Base-by-base conservation (phyloP, 2,329 filamentous ascomycete species). In the Penicillium sp. region DNA sequence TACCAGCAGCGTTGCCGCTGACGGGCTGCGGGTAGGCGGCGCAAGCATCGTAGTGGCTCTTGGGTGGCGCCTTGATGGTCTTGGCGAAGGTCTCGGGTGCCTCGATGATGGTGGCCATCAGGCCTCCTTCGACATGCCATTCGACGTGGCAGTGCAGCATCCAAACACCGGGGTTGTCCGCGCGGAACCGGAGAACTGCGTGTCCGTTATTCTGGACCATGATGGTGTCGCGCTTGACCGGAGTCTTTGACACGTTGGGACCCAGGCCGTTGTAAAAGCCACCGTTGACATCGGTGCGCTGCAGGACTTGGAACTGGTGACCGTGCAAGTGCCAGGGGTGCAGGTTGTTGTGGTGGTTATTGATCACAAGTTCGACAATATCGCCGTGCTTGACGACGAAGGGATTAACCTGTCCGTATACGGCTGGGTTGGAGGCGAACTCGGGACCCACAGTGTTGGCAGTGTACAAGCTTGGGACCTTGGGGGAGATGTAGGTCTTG, bases 381-480 rank as follows among this genome's bases (percentile, higher is more conserved):
- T 82, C 70, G 48, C 79, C 80, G 54, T 84, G 80, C 25, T 83
- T 74, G 11, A 95, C 77, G 3, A 95, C 76, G 58, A 89, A 79
- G 1, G 83, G 70, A 59, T 88, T 78, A 0, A 84, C 83, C 65
- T 80, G 81, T 27, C 87, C 86, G 63, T 90, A 90, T 4, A 89
- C 72, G 2, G 65, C 56, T 0, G 82, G 74, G 53, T 88, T 76
- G 1, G 74, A 75, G 12, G 82, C 80, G 14, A 77, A 54, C 3
- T 71, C 63, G 2, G 53, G 16, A 13, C 81, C 82, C 1, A 82
- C 71, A 0, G 81, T 82, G 3, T 95, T 75, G 1, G 79, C 88
- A 0, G 86, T 89, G 75, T 90, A 95, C 0, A 95, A 76, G 0
- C 86, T 83, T 0, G 89, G 90, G 0, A 95, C 89, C 65, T 88